Evolutionary conservation across 2,329 filamentous ascomycete species (phyloP), one percentile per base, ranked within the genome.

Genomic region (Colletotrichum sp.): DNA sequence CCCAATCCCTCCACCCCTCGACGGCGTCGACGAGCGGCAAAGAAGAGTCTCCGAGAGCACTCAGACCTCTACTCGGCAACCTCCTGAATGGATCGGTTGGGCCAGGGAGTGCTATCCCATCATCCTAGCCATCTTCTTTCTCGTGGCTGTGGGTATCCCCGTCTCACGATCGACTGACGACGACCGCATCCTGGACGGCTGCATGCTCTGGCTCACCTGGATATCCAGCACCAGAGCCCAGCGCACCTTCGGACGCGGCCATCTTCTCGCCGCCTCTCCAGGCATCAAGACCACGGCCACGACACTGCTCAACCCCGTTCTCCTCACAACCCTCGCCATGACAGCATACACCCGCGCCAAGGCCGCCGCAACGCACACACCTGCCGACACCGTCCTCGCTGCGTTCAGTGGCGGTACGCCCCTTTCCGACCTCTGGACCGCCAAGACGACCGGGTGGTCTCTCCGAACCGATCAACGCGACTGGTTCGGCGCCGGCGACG

Each of bases 121-220:
- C 71, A 79, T 84, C 59, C 72, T 80, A 1, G 85, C 79, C 5
- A 78, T 87, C 57, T 34, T 83, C 8, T 75, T 81, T 10, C 81
- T 86, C 12, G 78, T 86, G 5, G 36, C 81, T 1, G 39, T 89
- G 9, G 88, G 88, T 3, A 75, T 88, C 0, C 89, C 89, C 0
- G 74, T 90, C 1, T 85, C 87, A 1, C 78, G 80, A 4, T 55
- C 72, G 0, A 77, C 78, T 0, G 72, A 80, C 3, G 84, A 86
- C 67, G 83, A 86, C 26, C 82, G 85, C 1, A 79, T 85, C 3
- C 83, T 91, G 6, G 87, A 91, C 49, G 86, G 86, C 1, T 86
- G 85, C 28, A 82, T 87, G 15, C 81, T 91, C 6, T 86, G 89
- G 79, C 86, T 88, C 52, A 77, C 88, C 57, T 92, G 91, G 90